Evolutionary conservation across 2,329 filamentous ascomycete species (phyloP), one percentile per base, ranked within the genome.

Genomic region (Trichoderma sp.): DNA sequence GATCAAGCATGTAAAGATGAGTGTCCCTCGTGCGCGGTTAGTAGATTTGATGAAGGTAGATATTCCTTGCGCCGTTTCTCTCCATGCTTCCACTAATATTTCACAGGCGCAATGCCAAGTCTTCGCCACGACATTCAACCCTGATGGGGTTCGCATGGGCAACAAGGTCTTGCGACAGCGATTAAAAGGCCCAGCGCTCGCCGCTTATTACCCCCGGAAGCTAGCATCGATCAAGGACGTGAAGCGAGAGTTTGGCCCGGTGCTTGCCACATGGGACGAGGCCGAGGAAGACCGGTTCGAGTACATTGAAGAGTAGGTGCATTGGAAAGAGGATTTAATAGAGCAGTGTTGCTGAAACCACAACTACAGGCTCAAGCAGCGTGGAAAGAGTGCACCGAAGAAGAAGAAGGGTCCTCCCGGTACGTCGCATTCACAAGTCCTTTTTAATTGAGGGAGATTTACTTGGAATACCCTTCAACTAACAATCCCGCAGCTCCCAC

Each of bases 161-260:
- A 97, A 96, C 83, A 97, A 96, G 81, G 85, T 99, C 78, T 85
- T 99, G 70, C 92, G 94, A 76, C 92, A 97, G 80, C 89, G 94
- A 76, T 84, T 98, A 71, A 89, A 87, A 76, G 96, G 96, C n/a
- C 92, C 94, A 34, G 83, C 91, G 0, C 82, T 97, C 72, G 91
- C 90, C 49, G 86, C 92, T 69, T 99, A 97, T 85, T 99, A 99
- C 79, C 96, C 96, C 2, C 89, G 90, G 72, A 91, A 84, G 72
- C 83, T 90, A 18, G 88, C 88, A 28, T 90, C 90, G 0, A 87
- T 96, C 71, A 86, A 87, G 73, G 92, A 96, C 73, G 80, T 97
- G 70, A 89, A 91, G 77, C 87, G 87, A 71, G 83, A 87, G 59
- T 93, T 94, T 75, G 84, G 83, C 21, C 85, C 90, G 10, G 86